A percentile compares a stretch with the other conserved stretches of the same genome.
Conservation (phyloP, 495 filamentous ascomycete genomes). For the Xylaria curta region DNA sequence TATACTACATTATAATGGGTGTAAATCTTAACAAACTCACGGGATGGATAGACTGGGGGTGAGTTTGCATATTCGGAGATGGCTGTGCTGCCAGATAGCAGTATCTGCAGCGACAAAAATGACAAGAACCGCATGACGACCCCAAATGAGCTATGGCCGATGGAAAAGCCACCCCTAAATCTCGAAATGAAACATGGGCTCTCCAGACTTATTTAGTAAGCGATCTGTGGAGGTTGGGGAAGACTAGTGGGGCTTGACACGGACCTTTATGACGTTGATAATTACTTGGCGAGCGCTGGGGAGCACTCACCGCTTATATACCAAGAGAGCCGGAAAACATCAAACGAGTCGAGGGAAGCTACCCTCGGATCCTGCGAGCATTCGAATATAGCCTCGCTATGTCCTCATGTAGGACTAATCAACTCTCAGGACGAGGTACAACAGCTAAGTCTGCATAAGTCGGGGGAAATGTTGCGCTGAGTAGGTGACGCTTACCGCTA, state of each 20-base stretch:
- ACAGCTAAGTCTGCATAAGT: background rate
- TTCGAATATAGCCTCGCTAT: background rate
- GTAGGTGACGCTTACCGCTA: background rate
- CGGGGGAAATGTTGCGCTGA: background rate
- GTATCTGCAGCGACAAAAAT: conserved; percentile 14
- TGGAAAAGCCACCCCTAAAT: background rate
- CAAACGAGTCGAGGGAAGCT: background rate
- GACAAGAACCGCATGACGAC: conserved; percentile 9
- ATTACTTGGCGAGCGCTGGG: background rate
- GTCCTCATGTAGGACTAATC: background rate
- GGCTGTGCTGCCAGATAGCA: conserved; percentile 10
- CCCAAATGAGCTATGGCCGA: background rate
- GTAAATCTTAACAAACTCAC: conserved; percentile 32
- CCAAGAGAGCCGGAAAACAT: background rate
- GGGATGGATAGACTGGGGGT: conserved; percentile 61
- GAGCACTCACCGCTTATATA: background rate
- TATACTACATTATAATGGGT: background rate
- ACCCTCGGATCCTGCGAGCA: background rate
- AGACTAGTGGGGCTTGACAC: background rate
- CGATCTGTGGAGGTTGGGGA: background rate
- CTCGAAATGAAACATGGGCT: background rate
- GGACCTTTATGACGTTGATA: background rate
- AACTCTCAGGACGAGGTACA: background rate
- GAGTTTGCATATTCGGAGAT: conserved; percentile 49
- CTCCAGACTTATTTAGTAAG: conserved; percentile 1